Base-by-base conservation (phyloP, 2,329 filamentous ascomycete genomes). In the Alternaria brassicicola region DNA sequence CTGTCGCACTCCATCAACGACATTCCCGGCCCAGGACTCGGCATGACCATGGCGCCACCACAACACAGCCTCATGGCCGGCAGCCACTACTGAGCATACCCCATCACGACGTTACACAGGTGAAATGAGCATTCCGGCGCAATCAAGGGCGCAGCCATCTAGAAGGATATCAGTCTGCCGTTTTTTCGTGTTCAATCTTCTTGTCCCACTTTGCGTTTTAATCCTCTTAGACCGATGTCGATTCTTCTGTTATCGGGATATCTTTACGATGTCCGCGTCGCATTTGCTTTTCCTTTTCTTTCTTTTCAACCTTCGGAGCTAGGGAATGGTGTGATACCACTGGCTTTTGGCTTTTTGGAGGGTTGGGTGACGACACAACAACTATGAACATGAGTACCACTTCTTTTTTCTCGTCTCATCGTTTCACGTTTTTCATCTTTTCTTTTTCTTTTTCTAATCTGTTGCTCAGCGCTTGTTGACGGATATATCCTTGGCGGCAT, bases 61-160 rank as follows among this genome's bases (percentile, higher is more conserved):
- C 73, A 77, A 46, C 78, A 78, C 54, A 76, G 70, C 52, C 73
- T 82, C 73, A 77, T 81, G 59, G 77, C 78, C 50, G 73, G 78
- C 19, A 78, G 79, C 65, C 76, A 80, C 66, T 81, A 79, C 68
- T 79, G 71, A 67, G 39, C 55, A 43, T 60, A 62, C 35, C 50
- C 47, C 58, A 39, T 57, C 51, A 64, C 63, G 55, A 69, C 57
- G 61, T 65, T 60, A 64, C 61, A 65, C 62, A 62, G 45, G 50
- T 51, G 59, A 66, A 70, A 69, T 61, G 61, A 67, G 64, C 64
- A 63, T 65, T 57, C 63, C 56, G 64, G 70, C 67, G 66, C 61
- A 65, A 48, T 30, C 48, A 55, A 47, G 33, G 55, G 63, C 64
- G 66, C 67, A 51, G 41, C 56, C 57, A 67, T 59, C 61, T 70